Evolutionary conservation across 2,329 filamentous ascomycete species (phyloP).

Genomic region (Phialophora tarda): DNA sequence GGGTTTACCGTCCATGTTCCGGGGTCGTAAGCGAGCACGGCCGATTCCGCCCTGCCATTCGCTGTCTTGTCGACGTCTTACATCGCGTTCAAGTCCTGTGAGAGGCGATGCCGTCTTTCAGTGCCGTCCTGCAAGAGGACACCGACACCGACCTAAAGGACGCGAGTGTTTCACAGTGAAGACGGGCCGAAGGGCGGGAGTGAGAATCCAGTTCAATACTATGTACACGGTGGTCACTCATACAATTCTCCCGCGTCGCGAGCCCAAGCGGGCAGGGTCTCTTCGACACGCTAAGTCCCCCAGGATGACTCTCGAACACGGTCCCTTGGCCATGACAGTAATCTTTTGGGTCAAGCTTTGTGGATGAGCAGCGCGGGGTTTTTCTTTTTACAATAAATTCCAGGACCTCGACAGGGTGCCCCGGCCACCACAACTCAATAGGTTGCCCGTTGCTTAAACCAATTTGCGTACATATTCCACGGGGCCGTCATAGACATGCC

Average conservation of each 20-base stretch:
- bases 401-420: neutral
- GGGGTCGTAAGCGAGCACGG: neutral
- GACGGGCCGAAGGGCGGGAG: neutral
- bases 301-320: neutral
- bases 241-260: neutral
- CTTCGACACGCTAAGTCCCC: neutral
- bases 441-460: conserved; percentile 9
- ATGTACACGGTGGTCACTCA: neutral
- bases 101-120: neutral
- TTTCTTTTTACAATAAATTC: neutral
- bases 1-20: neutral
- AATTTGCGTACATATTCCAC: conserved; percentile 42
- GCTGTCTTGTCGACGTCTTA: neutral
- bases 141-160: neutral
- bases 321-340: neutral
- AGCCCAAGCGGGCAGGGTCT: neutral
- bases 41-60: neutral
- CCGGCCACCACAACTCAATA: neutral
- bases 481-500: conserved; percentile 43
- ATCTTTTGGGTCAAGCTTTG: neutral
- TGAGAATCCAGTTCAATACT: neutral
- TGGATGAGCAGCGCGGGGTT: neutral
- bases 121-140: too few relatives aligned
- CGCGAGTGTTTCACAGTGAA: neutral
- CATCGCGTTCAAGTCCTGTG: neutral